Evolutionary conservation across 2,329 filamentous ascomycete genomes (phyloP), one percentile per base, ranked within the genome.

Genomic region (Pyrenophora teres): DNA sequence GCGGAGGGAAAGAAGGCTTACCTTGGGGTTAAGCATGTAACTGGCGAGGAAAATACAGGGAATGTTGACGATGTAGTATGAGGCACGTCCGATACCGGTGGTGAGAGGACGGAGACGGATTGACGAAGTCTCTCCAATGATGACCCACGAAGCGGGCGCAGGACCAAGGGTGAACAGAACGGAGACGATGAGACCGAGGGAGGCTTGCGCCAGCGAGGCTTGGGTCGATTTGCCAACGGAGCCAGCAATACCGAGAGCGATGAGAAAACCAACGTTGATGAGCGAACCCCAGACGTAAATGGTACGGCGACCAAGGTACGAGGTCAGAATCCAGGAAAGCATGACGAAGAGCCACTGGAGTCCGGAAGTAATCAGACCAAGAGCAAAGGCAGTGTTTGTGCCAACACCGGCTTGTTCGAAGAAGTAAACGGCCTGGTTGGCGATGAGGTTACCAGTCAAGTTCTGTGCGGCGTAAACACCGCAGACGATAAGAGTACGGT

Each of bases 51-150:
- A 87, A 65, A 87, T 87, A 64, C 82, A 86, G 62, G 85, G 84
- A 68, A 87, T 87, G 52, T 87, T 81, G 55, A 85, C 75, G 4
- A 85, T 62, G 72, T 88, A 87, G 78, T 88, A 88, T 10, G 77
- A 73, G 46, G 73, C 85, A 66, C 85, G 84, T 66, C 85, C 85
- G 42, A 87, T 72, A 70, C 84, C 85, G 19, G 85, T 87, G 3
- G 82, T 87, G n/a, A 87, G 74, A 40, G 85, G 82, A 40, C 85
- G 71, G 25, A 88, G 84, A 55, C 85, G 84, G 47, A 87, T 80
- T 43, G 85, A 75, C 0, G 85, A 86, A 2, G 85, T 87, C 71
- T 88, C 85, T 60, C 81, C 84, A 40, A 88, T 87, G 59, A 87
- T 85, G 73, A 84, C 82, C 80, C 81, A 88, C 8, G 85, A 87